phyloP scores from a whole-genome alignment of 2,329 filamentous ascomycete species.

The Aspergillus sp. region DNA sequence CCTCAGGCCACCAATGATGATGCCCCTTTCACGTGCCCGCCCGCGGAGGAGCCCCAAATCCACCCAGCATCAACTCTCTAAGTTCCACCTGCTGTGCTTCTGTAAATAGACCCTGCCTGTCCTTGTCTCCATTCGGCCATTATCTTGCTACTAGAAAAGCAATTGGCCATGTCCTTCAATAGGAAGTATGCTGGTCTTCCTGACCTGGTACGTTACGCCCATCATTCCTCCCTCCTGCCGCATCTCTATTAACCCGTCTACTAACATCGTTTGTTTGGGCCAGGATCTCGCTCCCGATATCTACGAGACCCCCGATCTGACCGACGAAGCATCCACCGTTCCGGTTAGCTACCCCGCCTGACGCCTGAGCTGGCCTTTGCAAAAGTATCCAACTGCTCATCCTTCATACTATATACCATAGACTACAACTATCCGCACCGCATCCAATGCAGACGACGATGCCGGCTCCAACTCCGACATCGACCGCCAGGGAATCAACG shows the following conservation, averaged over 20 bases:
- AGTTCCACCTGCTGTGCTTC: not conserved
- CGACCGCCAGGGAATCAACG: conserved; percentile 72
- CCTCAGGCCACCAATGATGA: conserved; percentile 9
- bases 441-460: conserved; percentile 60
- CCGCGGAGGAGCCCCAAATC: not conserved
- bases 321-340: conserved; percentile 83
- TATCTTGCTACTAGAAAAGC: too few relatives aligned
- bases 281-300: conserved; percentile 91
- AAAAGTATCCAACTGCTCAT: not conserved
- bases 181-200: conserved; percentile 81
- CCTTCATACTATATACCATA: conserved; percentile 30
- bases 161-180: conserved; percentile 65
- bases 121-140: not conserved
- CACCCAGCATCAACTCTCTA: not conserved
- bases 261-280: not conserved
- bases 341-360: conserved; percentile 57
- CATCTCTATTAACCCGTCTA: conserved; percentile 3
- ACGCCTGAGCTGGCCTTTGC: not conserved
- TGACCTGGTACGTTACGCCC: conserved; percentile 62
- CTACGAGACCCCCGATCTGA: conserved; percentile 93
- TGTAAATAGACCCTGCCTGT: not conserved
- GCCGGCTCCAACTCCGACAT: conserved; percentile 59
- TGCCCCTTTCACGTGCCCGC: conserved; percentile 19
- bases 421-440: conserved; percentile 58
- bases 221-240: not conserved